These are phyloP conservation scores for Fusarium sp. DNA, from an alignment of 2,329 filamentous ascomycete genomes.

Conservation along the genomic window DNA sequence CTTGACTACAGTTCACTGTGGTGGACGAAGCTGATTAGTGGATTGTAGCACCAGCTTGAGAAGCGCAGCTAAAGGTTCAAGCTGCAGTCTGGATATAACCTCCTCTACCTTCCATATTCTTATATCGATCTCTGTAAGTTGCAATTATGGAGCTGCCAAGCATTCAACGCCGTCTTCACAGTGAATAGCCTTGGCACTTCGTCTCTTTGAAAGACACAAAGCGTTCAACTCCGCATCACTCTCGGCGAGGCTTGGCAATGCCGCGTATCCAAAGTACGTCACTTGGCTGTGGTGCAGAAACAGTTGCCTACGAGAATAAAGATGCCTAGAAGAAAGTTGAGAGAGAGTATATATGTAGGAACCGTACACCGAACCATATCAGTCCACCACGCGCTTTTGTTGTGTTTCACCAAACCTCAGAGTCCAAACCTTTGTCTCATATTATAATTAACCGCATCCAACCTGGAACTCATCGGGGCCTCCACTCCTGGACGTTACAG, in stretches of 20 bases:
- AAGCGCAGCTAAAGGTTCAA: neutral
- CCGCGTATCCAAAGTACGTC: conserved; percentile 42
- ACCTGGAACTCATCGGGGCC: conserved; percentile 3
- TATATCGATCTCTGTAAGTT: neutral
- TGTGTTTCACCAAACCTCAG: conserved; percentile 13
- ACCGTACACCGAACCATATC: neutral
- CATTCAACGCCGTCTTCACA: neutral
- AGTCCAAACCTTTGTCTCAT: conserved; percentile 22
- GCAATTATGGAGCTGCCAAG: conserved; percentile 11
- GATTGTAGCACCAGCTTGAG: neutral
- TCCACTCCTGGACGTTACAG: neutral
- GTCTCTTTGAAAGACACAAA: conserved; percentile 16
- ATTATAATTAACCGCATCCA: conserved; percentile 8
- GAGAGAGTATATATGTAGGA: too few relatives aligned
- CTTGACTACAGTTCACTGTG: neutral
- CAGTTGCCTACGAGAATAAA: conserved; percentile 16
- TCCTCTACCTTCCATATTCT: conserved; percentile 4
- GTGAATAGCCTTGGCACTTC: conserved; percentile 20
- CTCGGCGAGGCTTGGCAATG: conserved; percentile 38
- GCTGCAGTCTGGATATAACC: conserved; percentile 1
- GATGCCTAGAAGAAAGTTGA: conserved; percentile 6
- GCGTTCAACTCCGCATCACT: conserved; percentile 24
- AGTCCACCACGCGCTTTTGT: conserved; percentile 11
- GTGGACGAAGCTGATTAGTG: conserved; percentile 1
- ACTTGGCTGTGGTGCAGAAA: conserved; percentile 33